These are phyloP conservation scores for Chaetomium fimeti DNA, from an alignment of 495 filamentous ascomycete genomes.

Conservation along the genomic window DNA sequence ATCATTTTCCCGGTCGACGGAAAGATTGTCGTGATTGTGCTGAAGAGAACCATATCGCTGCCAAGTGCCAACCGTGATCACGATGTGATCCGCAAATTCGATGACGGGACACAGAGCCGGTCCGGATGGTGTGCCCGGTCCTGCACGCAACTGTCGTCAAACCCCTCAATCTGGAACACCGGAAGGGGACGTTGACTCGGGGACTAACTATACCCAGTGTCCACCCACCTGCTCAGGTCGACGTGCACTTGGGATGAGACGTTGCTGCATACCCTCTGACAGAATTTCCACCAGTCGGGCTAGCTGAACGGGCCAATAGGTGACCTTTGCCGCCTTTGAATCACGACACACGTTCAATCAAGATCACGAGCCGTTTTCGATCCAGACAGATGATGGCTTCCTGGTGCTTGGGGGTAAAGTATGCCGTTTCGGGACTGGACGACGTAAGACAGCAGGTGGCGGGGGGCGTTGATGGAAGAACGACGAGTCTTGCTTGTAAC, in stretches of 20 bases:
- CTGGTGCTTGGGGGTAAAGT: not conserved
- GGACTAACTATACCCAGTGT: no score
- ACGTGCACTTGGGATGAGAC: slow-evolving; percentile 3
- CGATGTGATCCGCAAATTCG: slow-evolving; percentile 7
- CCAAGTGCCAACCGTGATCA: not conserved
- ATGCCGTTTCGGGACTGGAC: not conserved
- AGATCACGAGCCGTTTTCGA: not conserved
- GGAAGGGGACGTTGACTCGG: no score
- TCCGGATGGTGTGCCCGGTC: not conserved
- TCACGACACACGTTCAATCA: not conserved
- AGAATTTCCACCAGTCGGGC: not conserved
- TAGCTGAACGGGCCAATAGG: not conserved
- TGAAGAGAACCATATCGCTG: not conserved
- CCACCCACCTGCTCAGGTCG: no score
- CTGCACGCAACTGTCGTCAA: slow-evolving; percentile 8
- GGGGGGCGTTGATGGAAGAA: not conserved
- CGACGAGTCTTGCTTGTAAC: not conserved
- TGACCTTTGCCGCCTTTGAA: not conserved
- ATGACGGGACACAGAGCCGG: slow-evolving; percentile 18
- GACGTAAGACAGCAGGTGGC: not conserved
- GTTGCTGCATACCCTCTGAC: not conserved
- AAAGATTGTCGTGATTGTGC: not conserved
- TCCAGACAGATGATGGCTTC: not conserved
- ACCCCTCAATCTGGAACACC: slow-evolving; percentile 9
- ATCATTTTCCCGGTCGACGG: slow-evolving; percentile 8